Evolutionary conservation across 106 monocot species (phyloP), one percentile per base, ranked within the genome.

Genomic region (Gastrodia elata): DNA sequence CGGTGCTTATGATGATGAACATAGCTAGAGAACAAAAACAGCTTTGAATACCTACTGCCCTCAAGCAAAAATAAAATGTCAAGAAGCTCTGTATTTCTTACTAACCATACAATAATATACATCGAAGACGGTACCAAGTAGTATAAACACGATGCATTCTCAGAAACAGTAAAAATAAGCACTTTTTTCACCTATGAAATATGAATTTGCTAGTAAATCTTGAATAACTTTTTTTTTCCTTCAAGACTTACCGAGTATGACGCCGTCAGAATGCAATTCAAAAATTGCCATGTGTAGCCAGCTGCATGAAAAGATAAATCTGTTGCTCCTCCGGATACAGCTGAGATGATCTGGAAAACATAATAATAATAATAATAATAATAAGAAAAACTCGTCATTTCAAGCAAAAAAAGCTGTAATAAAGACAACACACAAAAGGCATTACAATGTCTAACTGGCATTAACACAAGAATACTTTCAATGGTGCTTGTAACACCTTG

Each of bases 241-340:
- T 1, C 26, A 40, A 69, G 40, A 37, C 39, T 83, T 90, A 98
- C 98, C 75, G 98, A 98, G 70, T 98, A 98, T 20, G 88, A 88
- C 65, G 98, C 98, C 16, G 93, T 93, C 58, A 98, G 73, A 70
- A 98, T 83, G 70, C 98, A 98, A 80, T 98, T 98, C 20, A 85
- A 35, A 41, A 73, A 87, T 77, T 98, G 97, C 97, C 97, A 98
- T 43, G 85, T 25, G 76, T 98, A 98, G 38, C 98, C 98, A 78
- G 84, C 71, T 39, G 86, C 88, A 75, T 98, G 77, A 74, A 93
- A 98, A 18, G 93, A 84, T 27, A 98, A 78, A 82, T 98, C 98
- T 40, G 98, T 98, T 41, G 85, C 76, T 75, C 93, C 98, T 48
- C 98, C 98, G 38, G 88, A 88, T 75, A 98, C 70, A 57, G 98